Evolutionary conservation across 2,329 filamentous ascomycete species (phyloP).

Genomic region (Rasamsonia emersonii): DNA sequence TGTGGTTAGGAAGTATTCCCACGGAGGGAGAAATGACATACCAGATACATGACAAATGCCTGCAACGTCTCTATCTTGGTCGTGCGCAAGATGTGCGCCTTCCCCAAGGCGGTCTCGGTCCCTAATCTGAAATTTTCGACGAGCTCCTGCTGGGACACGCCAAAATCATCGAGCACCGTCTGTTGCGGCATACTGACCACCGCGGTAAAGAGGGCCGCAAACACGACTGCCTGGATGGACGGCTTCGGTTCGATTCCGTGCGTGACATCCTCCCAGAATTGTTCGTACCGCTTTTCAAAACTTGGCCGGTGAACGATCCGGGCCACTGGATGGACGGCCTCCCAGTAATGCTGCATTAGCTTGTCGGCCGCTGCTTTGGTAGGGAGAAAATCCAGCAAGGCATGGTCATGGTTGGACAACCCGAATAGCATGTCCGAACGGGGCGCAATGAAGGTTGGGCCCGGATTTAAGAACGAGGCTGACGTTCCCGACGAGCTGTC

Average conservation of each 20-base stretch:
- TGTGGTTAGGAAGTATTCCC: neutral
- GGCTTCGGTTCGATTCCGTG: conserved; percentile 53
- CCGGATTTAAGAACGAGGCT: conserved; percentile 51
- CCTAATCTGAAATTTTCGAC: conserved; percentile 57
- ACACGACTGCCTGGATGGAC: conserved; percentile 60
- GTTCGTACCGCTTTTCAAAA: conserved; percentile 55
- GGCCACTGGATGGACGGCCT: conserved; percentile 59
- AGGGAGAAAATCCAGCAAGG: conserved; percentile 55
- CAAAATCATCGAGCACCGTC: conserved; percentile 45
- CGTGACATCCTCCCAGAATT: conserved; percentile 57
- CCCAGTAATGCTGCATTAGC: conserved; percentile 59
- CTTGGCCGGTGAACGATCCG: conserved; percentile 59
- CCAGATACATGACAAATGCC: conserved; percentile 68
- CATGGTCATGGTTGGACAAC: conserved; percentile 39
- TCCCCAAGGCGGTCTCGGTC: conserved; percentile 58
- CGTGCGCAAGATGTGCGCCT: conserved; percentile 63
- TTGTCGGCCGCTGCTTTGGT: conserved; percentile 49
- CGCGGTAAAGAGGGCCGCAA: conserved; percentile 61
- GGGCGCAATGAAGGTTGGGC: conserved; percentile 58
- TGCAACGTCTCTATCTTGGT: conserved; percentile 67
- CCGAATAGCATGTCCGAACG: conserved; percentile 60
- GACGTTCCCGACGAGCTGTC: conserved; percentile 6
- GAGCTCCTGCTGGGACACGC: conserved; percentile 48
- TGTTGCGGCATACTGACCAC: conserved; percentile 57
- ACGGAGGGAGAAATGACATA: conserved; percentile 23